These are phyloP conservation scores for Aureobasidium sp. DNA, from an alignment of 2,329 filamentous ascomycete species.

Conservation along the genomic window DNA sequence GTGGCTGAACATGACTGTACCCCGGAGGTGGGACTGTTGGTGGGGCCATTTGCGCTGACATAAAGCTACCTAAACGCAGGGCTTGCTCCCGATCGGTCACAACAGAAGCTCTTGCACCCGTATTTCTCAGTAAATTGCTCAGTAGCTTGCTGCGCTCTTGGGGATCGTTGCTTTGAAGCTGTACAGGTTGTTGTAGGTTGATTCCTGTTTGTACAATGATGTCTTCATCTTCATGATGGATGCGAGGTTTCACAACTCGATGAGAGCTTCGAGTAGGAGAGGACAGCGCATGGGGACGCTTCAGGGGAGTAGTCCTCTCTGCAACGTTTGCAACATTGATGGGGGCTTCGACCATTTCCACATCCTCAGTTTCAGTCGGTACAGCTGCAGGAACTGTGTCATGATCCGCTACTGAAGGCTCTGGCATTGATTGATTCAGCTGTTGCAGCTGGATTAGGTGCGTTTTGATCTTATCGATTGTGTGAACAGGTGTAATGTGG, in stretches of 20 bases:
- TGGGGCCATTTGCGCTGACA: conserved; percentile 1
- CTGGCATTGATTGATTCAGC: not conserved
- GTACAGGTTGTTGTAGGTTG: conserved; percentile 23
- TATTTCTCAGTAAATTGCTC: not conserved
- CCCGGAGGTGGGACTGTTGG: not conserved
- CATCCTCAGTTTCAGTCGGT: not conserved
- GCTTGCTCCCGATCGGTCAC: not conserved
- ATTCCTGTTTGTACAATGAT: conserved; percentile 23
- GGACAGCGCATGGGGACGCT: conserved; percentile 14
- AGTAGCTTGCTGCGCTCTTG: not conserved
- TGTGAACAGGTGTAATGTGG: not conserved
- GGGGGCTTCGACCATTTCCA: not conserved
- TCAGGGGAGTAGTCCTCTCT: not conserved
- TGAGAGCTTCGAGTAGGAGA: conserved; percentile 14
- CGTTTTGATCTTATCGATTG: not conserved
- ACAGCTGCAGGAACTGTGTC: not conserved
- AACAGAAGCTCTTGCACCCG: not conserved
- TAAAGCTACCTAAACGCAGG: not conserved
- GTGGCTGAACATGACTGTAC: not conserved
- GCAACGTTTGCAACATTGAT: too few species aligned
- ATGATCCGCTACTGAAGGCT: not conserved
- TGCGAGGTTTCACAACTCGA: not conserved
- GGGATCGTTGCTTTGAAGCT: not conserved
- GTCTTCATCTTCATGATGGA: conserved; percentile 17
- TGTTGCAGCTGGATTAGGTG: not conserved